Conservation (phyloP, 2,329 filamentous ascomycete genomes). For the Diaporthe sp. region DNA sequence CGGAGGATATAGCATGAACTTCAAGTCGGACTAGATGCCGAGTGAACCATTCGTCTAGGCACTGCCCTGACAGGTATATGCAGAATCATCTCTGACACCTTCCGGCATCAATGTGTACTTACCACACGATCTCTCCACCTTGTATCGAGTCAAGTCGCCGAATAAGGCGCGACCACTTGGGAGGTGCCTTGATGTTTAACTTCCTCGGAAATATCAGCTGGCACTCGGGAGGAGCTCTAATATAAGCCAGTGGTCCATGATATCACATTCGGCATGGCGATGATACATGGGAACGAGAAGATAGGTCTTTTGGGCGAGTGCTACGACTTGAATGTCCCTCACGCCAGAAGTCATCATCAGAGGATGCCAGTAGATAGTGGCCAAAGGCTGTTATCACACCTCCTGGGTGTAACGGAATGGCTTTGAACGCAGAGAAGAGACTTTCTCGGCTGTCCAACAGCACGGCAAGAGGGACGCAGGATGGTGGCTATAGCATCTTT, state of each 20-base stretch:
- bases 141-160: not conserved
- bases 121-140: not conserved
- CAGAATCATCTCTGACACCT: not conserved
- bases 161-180: too few relatives aligned
- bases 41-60: not conserved
- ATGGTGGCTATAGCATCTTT: not conserved
- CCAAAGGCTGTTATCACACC: not conserved
- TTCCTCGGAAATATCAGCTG: not conserved
- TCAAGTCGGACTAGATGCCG: constrained; percentile 58
- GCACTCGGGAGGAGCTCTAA: not conserved
- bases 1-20: constrained; percentile 96
- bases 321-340: not conserved
- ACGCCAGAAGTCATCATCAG: too few relatives aligned
- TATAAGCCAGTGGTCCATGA: not conserved
- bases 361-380: not conserved
- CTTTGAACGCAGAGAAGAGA: not conserved
- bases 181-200: not conserved
- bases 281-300: not conserved
- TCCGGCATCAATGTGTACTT: not conserved
- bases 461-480: not conserved
- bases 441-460: not conserved
- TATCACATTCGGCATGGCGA: not conserved
- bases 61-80: not conserved
- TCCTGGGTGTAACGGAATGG: not conserved
- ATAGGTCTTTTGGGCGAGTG: not conserved